These are phyloP conservation scores for Esteya vermicola DNA, from an alignment of 2,329 filamentous ascomycete genomes.

Conservation along the genomic window DNA sequence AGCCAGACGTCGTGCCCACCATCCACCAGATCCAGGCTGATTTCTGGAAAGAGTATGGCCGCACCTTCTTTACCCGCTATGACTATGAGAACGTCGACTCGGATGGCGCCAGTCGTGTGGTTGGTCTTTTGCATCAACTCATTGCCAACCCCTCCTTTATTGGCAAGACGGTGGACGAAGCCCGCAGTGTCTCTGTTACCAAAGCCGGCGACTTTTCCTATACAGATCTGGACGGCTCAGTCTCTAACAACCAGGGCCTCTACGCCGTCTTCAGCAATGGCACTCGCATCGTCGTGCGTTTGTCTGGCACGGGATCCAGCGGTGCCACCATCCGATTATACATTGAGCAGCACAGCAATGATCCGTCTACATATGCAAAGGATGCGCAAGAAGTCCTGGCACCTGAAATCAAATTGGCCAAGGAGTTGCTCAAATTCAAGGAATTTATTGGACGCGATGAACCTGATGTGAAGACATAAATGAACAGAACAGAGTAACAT, in stretches of 20 bases:
- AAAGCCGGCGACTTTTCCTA: slow-evolving; percentile 96
- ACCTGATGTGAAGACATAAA: slow-evolving; percentile 89
- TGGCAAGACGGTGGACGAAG: slow-evolving; percentile 62
- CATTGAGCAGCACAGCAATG: slow-evolving; percentile 85
- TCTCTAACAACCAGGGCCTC: slow-evolving; percentile 90
- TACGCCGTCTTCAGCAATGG: slow-evolving; percentile 91
- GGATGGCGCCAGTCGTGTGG: slow-evolving; percentile 80
- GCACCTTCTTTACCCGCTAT: slow-evolving; percentile 97
- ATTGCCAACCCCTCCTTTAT: slow-evolving; percentile 64
- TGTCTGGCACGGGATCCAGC: slow-evolving; percentile 89
- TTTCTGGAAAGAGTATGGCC: slow-evolving; percentile 93
- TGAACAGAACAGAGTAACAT: too few species aligned
- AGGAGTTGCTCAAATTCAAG: slow-evolving; percentile 79
- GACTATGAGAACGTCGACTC: slow-evolving; percentile 95
- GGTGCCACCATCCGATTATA: slow-evolving; percentile 95
- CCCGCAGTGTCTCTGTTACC: slow-evolving; percentile 45
- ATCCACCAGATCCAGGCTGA: slow-evolving; percentile 94
- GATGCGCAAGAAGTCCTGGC: slow-evolving; percentile 91
- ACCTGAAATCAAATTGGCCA: slow-evolving; percentile 75
- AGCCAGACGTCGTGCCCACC: slow-evolving; percentile 66
- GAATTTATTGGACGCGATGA: slow-evolving; percentile 84
- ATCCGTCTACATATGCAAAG: slow-evolving; percentile 60
- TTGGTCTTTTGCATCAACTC: slow-evolving; percentile 64
- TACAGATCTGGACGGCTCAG: slow-evolving; percentile 94
- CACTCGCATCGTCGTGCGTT: slow-evolving; percentile 84